Evolutionary conservation across 192 early-diverging fungal genomes (phyloP).

Genomic region (Coemansia sp.): DNA sequence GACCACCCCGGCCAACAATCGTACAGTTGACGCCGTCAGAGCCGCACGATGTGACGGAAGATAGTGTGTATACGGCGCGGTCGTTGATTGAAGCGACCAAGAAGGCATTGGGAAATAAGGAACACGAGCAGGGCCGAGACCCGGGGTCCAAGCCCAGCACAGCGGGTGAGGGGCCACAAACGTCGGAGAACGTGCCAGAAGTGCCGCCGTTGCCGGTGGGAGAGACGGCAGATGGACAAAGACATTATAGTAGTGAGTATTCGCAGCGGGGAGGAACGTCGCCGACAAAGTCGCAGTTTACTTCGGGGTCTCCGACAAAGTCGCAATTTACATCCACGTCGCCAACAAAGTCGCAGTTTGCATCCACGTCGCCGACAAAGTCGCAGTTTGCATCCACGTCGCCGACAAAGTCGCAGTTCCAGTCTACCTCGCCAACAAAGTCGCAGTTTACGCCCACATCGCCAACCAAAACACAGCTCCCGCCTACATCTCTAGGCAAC

Average conservation of each 20-base stretch:
- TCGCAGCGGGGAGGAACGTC: conserved; percentile 1
- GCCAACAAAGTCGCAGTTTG: neutral
- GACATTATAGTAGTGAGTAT: conserved; percentile 4
- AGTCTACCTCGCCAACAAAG: neutral
- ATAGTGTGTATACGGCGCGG: conserved; percentile 32
- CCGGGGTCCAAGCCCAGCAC: conserved; percentile 12
- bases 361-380: too few relatives aligned
- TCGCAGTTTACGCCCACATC: conserved; percentile 2
- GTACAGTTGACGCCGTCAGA: conserved; percentile 31
- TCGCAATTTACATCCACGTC: conserved; percentile 4
- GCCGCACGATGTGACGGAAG: neutral
- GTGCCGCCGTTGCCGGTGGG: conserved; percentile 21
- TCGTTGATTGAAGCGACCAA: conserved; percentile 44
- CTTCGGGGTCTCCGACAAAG: neutral
- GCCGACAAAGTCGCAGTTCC: neutral
- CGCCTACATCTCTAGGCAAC: conserved; percentile 5
- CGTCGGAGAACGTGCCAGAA: neutral
- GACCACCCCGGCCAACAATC: conserved; percentile 30
- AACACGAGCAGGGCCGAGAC: conserved; percentile 40
- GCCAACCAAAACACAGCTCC: neutral
- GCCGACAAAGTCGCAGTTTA: neutral
- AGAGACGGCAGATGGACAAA: conserved; percentile 3
- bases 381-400: too few relatives aligned
- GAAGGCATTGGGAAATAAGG: conserved; percentile 16
- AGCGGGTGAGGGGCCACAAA: neutral